Evolutionary conservation across 495 filamentous ascomycete genomes (phyloP), one percentile per base, ranked within the genome.

Genomic region (Xylaria venustula): DNA sequence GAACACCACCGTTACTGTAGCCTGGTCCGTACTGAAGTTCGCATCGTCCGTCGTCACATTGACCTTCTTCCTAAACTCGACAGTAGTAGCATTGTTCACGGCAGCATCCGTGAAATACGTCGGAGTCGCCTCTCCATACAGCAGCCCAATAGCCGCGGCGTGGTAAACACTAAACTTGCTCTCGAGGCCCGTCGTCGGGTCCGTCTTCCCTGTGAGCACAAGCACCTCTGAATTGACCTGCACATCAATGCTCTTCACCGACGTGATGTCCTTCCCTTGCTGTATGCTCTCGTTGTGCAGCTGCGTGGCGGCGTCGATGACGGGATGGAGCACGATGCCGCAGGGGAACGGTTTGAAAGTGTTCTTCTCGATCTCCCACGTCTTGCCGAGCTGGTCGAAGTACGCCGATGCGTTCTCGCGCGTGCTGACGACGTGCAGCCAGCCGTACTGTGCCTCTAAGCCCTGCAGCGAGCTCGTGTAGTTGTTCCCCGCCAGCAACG

Each of bases 341-440:
- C 82, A 84, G 7, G 81, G 81, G 58, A 78, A 85, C 1, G 80
- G 82, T 67, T 85, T 84, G 68, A 84, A 84, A 4, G 75, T 75
- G 61, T 84, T 84, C 54, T 70, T 70, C 64, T 75, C 67, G 14
- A 81, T 78, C 71, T 85, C 80, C 82, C 81, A 85, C 28, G 61
- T 60, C 25, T 66, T 48, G 1, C 68, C 73, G 6, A 68, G 64
- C 58, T 74, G 40, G 20, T 55, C 73, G 54, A 81, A 61, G 37
- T 73, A 67, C 46, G 71, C 67, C 8, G 70, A 62, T 15, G 71
- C 68, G 50, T 71, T 72, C 19, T 69, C 64, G 34, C 69, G 72
- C 26, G 71, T 74, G 40, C 68, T 70, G 26, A 81, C 79, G n/a
- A 83, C 77, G 49, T 80, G 77, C 11, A 75, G 75, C 81, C 83